Percentiles rank a stretch among this genome's conserved stretches.
These are phyloP conservation scores for Mortierella antarctica DNA, from an alignment of 192 early-diverging fungal genomes.

Conservation along the genomic window DNA sequence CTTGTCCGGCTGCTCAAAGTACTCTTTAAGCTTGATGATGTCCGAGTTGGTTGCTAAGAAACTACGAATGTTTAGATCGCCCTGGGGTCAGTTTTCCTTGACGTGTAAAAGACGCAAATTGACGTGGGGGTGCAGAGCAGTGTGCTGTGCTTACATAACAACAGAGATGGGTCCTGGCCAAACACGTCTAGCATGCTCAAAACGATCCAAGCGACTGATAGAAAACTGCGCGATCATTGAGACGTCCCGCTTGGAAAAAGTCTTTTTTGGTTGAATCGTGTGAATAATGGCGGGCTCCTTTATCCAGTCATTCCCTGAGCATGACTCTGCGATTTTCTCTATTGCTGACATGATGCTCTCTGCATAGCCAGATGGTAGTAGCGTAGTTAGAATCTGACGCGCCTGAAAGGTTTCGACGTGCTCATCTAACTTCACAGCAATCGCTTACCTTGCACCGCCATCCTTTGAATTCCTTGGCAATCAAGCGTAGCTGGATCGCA, in stretches of 20 bases:
- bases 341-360: slow-evolving; percentile 28
- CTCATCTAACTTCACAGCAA: not conserved
- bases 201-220: slow-evolving; percentile 60
- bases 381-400: no score
- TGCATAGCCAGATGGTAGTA: not conserved
- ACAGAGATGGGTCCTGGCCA: slow-evolving; percentile 63
- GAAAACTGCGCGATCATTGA: slow-evolving; percentile 64
- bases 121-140: not conserved
- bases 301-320: slow-evolving; percentile 1
- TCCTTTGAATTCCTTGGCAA: slow-evolving; percentile 23
- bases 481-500: slow-evolving; percentile 15
- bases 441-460: slow-evolving; percentile 38
- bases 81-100: not conserved
- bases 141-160: slow-evolving; percentile 47
- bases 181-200: slow-evolving; percentile 50
- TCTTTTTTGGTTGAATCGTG: slow-evolving; percentile 21
- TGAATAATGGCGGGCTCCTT: slow-evolving; percentile 33
- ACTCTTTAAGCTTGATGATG: slow-evolving; percentile 50
- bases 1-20: slow-evolving; percentile 45
- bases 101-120: not conserved
- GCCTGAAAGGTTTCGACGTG: not conserved
- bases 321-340: slow-evolving; percentile 12
- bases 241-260: slow-evolving; percentile 31
- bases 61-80: slow-evolving; percentile 11
- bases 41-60: slow-evolving; percentile 57